These are phyloP conservation scores for Cytospora chrysosperma DNA, from an alignment of 2,329 filamentous ascomycete genomes.

Conservation along the genomic window DNA sequence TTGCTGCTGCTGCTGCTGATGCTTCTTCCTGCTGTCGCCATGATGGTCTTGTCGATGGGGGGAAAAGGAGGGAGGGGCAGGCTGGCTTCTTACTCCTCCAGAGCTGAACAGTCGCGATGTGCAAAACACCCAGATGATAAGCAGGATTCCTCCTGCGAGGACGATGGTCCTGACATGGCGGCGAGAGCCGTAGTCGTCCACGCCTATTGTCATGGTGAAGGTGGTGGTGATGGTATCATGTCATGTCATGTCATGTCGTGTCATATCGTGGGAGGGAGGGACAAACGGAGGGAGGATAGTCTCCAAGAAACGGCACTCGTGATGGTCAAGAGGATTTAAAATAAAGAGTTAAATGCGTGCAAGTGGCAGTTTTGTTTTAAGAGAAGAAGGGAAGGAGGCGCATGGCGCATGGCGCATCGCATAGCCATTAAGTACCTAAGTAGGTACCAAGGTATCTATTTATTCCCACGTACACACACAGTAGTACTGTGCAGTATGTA, in stretches of 20 bases:
- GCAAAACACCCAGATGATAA: conserved; percentile 20
- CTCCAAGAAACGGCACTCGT: too few relatives aligned
- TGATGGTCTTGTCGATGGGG: not conserved
- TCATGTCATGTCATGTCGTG: conserved; percentile 2
- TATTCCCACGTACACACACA: too few relatives aligned
- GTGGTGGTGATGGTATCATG: not conserved
- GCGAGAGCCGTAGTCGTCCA: conserved; percentile 12
- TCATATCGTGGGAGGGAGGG: not conserved
- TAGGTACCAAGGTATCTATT: too few relatives aligned
- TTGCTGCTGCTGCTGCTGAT: not conserved
- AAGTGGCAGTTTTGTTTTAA: not conserved
- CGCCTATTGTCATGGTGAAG: conserved; percentile 16
- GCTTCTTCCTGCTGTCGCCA: too few relatives aligned
- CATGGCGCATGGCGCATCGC: too few relatives aligned
- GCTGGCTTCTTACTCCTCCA: not conserved
- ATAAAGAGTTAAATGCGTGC: not conserved
- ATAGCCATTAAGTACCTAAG: too few relatives aligned
- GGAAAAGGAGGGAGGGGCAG: not conserved
- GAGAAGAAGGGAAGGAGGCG: too few relatives aligned
- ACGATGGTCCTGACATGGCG: conserved; percentile 18
- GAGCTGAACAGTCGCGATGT: conserved; percentile 15
- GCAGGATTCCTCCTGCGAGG: conserved; percentile 16
- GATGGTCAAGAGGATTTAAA: not conserved
- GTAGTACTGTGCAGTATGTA: too few relatives aligned
- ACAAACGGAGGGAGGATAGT: too few relatives aligned